Conservation (phyloP, 1,139 yeast genomes). For the Suhomyces choctaworum region DNA sequence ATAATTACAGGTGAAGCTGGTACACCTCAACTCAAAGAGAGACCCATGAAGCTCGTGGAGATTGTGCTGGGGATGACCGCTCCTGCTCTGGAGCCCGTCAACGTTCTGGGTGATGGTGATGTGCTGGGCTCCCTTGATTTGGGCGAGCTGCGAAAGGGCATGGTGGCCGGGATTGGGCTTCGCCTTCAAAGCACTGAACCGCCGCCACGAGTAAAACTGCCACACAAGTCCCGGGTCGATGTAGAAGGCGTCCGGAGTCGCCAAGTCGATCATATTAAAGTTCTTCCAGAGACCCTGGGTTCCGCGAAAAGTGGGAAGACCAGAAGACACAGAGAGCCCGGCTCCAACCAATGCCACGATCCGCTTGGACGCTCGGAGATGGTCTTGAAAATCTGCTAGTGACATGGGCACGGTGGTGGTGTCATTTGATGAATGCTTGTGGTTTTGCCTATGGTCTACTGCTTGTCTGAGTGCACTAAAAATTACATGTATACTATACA, state of each 20-base stretch:
- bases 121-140: constrained; percentile 36
- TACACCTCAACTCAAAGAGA: constrained; percentile 69
- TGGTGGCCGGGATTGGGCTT: constrained; percentile 72
- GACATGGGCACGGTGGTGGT: too few species aligned
- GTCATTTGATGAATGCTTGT: too few species aligned
- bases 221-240: constrained; percentile 84
- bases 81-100: constrained; percentile 70
- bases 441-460: too few species aligned
- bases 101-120: constrained; percentile 80
- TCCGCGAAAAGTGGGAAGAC: constrained; percentile 73
- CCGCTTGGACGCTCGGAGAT: constrained; percentile 50
- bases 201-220: constrained; percentile 78
- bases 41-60: constrained; percentile 78
- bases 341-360: constrained; percentile 82
- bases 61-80: constrained; percentile 53
- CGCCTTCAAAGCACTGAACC: constrained; percentile 64
- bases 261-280: constrained; percentile 77
- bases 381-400: constrained; percentile 55
- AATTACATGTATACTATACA: constrained; percentile 8
- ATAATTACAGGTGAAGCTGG: constrained; percentile 71
- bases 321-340: constrained; percentile 77
- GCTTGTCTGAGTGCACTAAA: too few species aligned
- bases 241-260: constrained; percentile 88
- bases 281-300: constrained; percentile 76
- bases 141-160: constrained; percentile 54